Conservation (phyloP, 495 filamentous ascomycete species). For the Aspergillus ostianus region DNA sequence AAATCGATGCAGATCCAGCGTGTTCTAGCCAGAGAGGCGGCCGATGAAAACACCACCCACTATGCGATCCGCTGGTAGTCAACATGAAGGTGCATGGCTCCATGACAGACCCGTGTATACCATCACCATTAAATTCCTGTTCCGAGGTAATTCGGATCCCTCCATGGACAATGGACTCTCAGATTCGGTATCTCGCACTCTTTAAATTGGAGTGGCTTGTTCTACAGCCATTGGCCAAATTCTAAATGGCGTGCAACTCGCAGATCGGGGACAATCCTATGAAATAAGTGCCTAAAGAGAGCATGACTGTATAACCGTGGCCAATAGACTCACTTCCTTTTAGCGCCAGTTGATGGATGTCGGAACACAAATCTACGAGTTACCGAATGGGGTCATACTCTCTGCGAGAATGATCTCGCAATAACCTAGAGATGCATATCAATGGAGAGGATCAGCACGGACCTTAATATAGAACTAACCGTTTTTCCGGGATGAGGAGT, state of each 20-base stretch:
- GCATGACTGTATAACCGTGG: not conserved
- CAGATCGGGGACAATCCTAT: not conserved
- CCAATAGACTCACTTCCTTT: not conserved
- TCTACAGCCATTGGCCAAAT: not conserved
- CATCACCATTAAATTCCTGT: not conserved
- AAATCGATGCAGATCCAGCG: too few species aligned
- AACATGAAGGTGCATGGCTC: too few species aligned
- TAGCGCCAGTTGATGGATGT: not conserved
- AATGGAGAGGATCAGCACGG: not conserved
- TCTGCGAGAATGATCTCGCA: not conserved
- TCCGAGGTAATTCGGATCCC: not conserved
- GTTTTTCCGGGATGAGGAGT: not conserved
- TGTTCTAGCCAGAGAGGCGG: too few species aligned
- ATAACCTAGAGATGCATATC: not conserved
- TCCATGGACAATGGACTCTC: not conserved
- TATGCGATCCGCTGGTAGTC: too few species aligned
- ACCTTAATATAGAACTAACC: not conserved
- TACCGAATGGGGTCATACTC: not conserved
- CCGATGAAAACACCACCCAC: too few species aligned
- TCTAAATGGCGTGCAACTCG: not conserved
- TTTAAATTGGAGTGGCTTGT: not conserved
- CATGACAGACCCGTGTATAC: not conserved
- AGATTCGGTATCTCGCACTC: not conserved
- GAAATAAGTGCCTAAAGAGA: not conserved
- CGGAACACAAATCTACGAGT: not conserved